Conservation (phyloP, 768 basidiomycete species). For the Amanita exitialis region DNA sequence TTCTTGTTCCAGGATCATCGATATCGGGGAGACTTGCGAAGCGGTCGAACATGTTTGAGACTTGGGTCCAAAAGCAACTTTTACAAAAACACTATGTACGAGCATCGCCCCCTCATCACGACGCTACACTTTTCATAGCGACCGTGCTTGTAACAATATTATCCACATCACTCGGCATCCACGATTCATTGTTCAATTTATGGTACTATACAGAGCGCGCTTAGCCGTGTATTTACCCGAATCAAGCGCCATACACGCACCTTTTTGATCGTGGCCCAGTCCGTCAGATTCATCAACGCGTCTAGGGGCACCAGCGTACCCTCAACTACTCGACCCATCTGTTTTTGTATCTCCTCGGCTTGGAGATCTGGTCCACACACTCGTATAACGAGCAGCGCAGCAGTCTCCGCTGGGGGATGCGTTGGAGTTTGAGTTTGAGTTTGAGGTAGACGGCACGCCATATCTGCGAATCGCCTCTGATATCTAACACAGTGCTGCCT, state of each 20-base stretch:
- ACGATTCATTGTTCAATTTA: slow-evolving; percentile 53
- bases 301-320: slow-evolving; percentile 45
- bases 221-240: not conserved
- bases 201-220: slow-evolving; percentile 37
- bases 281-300: slow-evolving; percentile 37
- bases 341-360: slow-evolving; percentile 30
- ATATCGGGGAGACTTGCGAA: no score
- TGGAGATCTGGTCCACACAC: slow-evolving; percentile 32
- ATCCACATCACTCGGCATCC: slow-evolving; percentile 30
- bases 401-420: slow-evolving; percentile 18
- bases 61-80: no score
- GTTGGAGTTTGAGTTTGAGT: not conserved
- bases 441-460: slow-evolving; percentile 52
- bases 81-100: no score
- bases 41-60: no score
- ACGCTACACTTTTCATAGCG: slow-evolving; percentile 67
- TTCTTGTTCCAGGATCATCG: no score
- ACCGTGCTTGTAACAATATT: slow-evolving; percentile 69
- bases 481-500: slow-evolving; percentile 41
- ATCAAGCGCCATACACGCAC: slow-evolving; percentile 23
- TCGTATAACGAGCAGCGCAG: slow-evolving; percentile 62
- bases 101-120: not conserved
- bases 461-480: slow-evolving; percentile 81
- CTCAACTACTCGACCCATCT: slow-evolving; percentile 47
- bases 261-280: slow-evolving; percentile 71